Conservation (phyloP, 192 early-diverging fungal species). For the Chytriomyces hyalinus region DNA sequence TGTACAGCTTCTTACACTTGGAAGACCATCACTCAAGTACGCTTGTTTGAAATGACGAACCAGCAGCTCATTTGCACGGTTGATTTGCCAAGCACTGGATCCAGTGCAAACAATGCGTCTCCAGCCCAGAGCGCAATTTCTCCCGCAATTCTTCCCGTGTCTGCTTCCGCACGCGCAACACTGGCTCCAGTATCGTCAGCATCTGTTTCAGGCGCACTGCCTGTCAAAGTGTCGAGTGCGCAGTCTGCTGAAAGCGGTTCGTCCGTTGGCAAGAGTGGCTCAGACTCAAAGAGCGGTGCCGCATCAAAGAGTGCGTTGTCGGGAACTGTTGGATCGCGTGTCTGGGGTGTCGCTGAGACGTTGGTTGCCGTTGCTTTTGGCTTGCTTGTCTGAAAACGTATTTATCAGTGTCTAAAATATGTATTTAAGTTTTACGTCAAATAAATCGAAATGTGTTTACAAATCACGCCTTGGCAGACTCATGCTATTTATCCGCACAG, state of each 20-base stretch:
- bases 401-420: too few species aligned
- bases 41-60: conserved; percentile 8
- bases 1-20: background rate
- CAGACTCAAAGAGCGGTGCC: too few species aligned
- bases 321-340: too few species aligned
- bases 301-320: too few species aligned
- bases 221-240: background rate
- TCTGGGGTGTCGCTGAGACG: too few species aligned
- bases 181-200: background rate
- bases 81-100: background rate
- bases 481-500: too few species aligned
- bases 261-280: too few species aligned
- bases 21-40: background rate
- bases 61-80: conserved; percentile 8
- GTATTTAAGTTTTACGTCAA: too few species aligned
- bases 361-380: too few species aligned
- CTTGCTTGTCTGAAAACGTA: too few species aligned
- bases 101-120: background rate
- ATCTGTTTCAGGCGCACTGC: background rate
- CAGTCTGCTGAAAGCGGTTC: background rate
- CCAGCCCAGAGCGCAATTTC: background rate
- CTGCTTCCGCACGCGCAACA: background rate
- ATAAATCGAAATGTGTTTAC: too few species aligned
- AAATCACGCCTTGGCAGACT: too few species aligned
- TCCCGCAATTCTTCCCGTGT: background rate